Evolutionary conservation across 305 asterid species (phyloP).

Genomic region (Fraxinus greggii): DNA sequence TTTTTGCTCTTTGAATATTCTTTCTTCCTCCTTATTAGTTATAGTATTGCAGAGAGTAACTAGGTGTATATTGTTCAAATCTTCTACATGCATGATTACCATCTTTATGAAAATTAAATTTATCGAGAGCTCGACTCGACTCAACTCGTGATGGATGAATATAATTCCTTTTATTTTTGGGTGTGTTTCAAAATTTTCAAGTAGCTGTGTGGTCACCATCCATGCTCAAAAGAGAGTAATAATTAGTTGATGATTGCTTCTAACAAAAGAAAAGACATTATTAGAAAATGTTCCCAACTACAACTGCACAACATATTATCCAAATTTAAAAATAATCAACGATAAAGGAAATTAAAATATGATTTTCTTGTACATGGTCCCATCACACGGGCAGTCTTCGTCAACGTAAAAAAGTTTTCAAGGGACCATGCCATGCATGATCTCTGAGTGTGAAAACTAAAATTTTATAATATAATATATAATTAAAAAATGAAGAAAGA

Average conservation of each 20-base stretch:
- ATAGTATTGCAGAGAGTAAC: conserved; percentile 18
- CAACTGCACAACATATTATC: neutral
- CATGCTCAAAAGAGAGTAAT: conserved; percentile 1
- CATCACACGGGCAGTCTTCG: conserved; percentile 20
- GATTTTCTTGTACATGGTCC: conserved; percentile 28
- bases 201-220: conserved; percentile 35
- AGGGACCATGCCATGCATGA: conserved; percentile 24
- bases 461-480: conserved; percentile 8
- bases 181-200: neutral
- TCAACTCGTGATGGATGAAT: neutral
- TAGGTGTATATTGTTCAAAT: conserved; percentile 32
- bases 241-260: conserved; percentile 29
- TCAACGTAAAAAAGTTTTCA: conserved; percentile 16
- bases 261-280: conserved; percentile 35
- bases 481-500: conserved; percentile 16
- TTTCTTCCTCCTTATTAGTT: conserved; percentile 4
- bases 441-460: conserved; percentile 11
- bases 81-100: neutral
- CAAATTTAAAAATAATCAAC: neutral
- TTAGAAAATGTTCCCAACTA: conserved; percentile 24
- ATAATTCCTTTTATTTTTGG: neutral
- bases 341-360: conserved; percentile 1
- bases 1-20: conserved; percentile 16
- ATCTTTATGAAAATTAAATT: neutral
- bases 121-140: neutral